Evolutionary conservation across 1,284 basidiomycete species (phyloP).

Genomic region (Stygiomarasmius scandens): DNA sequence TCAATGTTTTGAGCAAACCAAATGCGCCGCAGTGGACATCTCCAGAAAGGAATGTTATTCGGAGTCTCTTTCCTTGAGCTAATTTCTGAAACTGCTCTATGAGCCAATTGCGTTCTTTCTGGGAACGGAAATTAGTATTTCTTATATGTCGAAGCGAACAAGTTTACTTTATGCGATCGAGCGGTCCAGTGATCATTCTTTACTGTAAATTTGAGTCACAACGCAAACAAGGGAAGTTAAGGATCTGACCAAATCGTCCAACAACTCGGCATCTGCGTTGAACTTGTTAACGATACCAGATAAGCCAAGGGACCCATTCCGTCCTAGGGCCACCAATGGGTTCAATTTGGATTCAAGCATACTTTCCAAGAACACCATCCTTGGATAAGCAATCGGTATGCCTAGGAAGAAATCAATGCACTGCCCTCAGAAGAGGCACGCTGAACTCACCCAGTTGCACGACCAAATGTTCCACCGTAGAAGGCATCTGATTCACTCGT

Average conservation of each 20-base stretch:
- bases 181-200: slow-evolving; percentile 92
- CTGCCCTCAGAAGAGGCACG: background rate
- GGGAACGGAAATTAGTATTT: slow-evolving; percentile 4
- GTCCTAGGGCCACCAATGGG: slow-evolving; percentile 76
- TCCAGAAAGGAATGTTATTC: slow-evolving; percentile 86
- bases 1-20: slow-evolving; percentile 73
- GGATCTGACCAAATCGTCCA: slow-evolving; percentile 81
- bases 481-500: slow-evolving; percentile 59
- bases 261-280: slow-evolving; percentile 86
- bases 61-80: slow-evolving; percentile 60
- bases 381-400: slow-evolving; percentile 86
- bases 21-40: slow-evolving; percentile 92
- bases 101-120: slow-evolving; percentile 92
- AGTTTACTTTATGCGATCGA: slow-evolving; percentile 70
- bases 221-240: background rate
- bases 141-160: background rate
- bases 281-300: slow-evolving; percentile 89
- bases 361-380: slow-evolving; percentile 87
- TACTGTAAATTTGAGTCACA: background rate
- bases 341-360: slow-evolving; percentile 83
- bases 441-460: slow-evolving; percentile 66
- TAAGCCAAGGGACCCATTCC: slow-evolving; percentile 63
- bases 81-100: slow-evolving; percentile 78
- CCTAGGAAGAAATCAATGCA: slow-evolving; percentile 36
- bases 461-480: slow-evolving; percentile 76